phyloP scores from a whole-genome alignment of 306 rosid species.

The Vicia faba region DNA sequence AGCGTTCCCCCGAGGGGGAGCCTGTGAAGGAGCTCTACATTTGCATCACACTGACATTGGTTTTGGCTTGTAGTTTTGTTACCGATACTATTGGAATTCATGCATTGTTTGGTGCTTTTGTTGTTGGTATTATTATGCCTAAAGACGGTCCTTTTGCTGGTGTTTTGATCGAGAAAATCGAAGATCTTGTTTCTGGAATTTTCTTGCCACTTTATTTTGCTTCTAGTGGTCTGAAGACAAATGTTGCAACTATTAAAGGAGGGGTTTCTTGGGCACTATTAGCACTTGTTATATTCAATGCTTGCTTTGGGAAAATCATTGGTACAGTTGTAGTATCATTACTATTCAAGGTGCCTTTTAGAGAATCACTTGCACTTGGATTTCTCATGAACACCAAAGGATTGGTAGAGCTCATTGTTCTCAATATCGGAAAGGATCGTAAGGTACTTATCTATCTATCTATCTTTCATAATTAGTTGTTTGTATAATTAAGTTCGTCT shows the following conservation, averaged over 20 bases:
- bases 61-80: conserved; percentile 61
- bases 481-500: too few relatives aligned
- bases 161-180: conserved; percentile 66
- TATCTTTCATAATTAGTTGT: background rate
- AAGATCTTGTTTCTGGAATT: conserved; percentile 64
- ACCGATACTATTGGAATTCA: conserved; percentile 76
- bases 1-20: conserved; percentile 60
- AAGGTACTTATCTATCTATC: conserved; percentile 45
- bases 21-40: conserved; percentile 68
- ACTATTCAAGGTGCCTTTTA: conserved; percentile 47
- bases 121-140: conserved; percentile 61
- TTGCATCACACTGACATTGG: conserved; percentile 58
- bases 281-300: conserved; percentile 58
- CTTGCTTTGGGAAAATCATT: conserved; percentile 70
- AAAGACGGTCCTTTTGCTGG: conserved; percentile 73
- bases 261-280: conserved; percentile 62
- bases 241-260: conserved; percentile 68
- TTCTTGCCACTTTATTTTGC: conserved; percentile 71
- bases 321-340: conserved; percentile 54
- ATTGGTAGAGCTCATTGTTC: conserved; percentile 77
- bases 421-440: conserved; percentile 78
- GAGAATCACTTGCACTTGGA: conserved; percentile 70
- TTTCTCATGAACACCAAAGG: conserved; percentile 85
- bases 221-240: conserved; percentile 72
- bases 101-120: conserved; percentile 75